Base-by-base conservation (phyloP, 345 rosid species). In the Chamaenerion angustifolium region DNA sequence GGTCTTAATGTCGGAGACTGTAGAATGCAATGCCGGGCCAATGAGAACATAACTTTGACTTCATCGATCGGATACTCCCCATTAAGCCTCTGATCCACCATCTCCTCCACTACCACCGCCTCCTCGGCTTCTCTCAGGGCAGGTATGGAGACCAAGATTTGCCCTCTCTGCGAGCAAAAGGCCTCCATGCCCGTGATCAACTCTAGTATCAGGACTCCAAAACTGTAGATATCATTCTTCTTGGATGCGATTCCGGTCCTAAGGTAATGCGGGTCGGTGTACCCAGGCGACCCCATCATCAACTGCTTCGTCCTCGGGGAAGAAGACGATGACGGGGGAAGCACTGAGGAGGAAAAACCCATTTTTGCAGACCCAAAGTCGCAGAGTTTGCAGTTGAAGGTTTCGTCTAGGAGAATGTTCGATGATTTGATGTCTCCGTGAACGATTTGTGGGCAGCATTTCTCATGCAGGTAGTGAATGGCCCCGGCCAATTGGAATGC, bases 401-500 rank as follows among this genome's bases (percentile, higher is more conserved):
- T 16, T 52, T 78, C 76, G 68, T 85, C 97, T 18, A 88, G 77
- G 1, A 88, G 70, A 13, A 88, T 62, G 42, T 88, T 88, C 3
- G 97, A 80, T 19, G 95, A 65, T 59, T 88, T 88, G 58, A 88
- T 76, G 66, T 85, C 97, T 0, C 89, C 93, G 11, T 88, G 97
- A 1, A 85, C 83, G 13, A 88, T 76, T 49, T 76, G 97, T 54
- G 75, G 88, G 4, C 56, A 56, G 58, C 93, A 82, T 55, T 72
- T 70, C 51, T 82, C 84, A 65, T 88, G 97, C 17, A 88, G 66
- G 60, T 82, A 77, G 40, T 88, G 87, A 13, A 82, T 76, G 7
- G 97, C 95, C 51, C 69, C 71, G 0, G 82, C 83, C 2, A 88
- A 77, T 27, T 85, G 87, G 68, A 57, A 85, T 46, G 83, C 85